Percentiles rank a stretch among this genome's conserved stretches.
phyloP scores from a whole-genome alignment of 1,284 basidiomycete species.

The Ceratobasidium sp. region DNA sequence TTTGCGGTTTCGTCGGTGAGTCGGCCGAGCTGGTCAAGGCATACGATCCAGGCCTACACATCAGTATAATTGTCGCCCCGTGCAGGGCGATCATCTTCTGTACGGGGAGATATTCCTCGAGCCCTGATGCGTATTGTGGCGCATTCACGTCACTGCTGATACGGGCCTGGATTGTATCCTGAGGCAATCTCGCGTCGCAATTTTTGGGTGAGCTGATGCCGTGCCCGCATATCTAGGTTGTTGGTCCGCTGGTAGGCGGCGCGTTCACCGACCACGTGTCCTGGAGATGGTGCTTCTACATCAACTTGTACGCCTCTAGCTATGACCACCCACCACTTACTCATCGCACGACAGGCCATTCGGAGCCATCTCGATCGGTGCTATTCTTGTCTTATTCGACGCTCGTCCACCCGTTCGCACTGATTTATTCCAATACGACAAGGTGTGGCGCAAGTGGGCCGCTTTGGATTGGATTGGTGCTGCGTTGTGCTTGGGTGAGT shows the following conservation, averaged over 20 bases:
- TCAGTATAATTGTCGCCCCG: not conserved
- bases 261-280: slow-evolving; percentile 47
- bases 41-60: not conserved
- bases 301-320: slow-evolving; percentile 47
- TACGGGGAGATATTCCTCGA: not conserved
- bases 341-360: slow-evolving; percentile 38
- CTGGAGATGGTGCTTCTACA: slow-evolving; percentile 55
- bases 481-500: slow-evolving; percentile 46
- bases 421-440: slow-evolving; percentile 17
- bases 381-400: slow-evolving; percentile 39
- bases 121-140: not conserved
- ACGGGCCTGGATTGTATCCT: not conserved
- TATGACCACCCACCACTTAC: not conserved
- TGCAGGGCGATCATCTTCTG: not conserved
- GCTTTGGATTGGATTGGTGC: slow-evolving; percentile 51
- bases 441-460: slow-evolving; percentile 39
- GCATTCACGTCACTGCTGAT: not conserved
- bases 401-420: slow-evolving; percentile 35
- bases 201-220: slow-evolving; percentile 36
- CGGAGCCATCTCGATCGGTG: slow-evolving; percentile 39
- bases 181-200: not conserved
- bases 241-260: slow-evolving; percentile 45
- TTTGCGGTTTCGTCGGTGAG: slow-evolving; percentile 36
- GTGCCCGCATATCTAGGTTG: slow-evolving; percentile 47
- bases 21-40: no score